Evolutionary conservation across 306 rosid genomes (phyloP), one percentile per base, ranked within the genome.

Genomic region (Crotalaria pallida): DNA sequence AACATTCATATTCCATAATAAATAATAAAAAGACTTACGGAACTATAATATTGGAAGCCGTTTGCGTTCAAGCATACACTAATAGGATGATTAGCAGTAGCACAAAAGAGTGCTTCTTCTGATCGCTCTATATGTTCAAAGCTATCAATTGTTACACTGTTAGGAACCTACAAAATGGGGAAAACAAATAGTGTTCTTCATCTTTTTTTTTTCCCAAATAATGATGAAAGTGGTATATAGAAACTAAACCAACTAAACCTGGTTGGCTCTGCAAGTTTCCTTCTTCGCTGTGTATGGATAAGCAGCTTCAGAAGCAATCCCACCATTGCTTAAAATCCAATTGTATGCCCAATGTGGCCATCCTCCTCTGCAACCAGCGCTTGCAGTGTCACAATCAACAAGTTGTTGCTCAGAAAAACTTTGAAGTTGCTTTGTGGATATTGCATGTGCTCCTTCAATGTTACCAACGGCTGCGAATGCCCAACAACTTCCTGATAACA

Each of bases 71-170:
- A 21, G 18, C 71, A 79, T 56, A 82, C 81, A 65, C 80, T 59
- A 51, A 84, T 5, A 47, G 92, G 92, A 12, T 87, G 89, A 22
- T 56, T 76, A 61, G 71, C 80, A 3, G 71, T 13, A 5, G 88
- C 86, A 63, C 82, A 82, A 34, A 82, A 29, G 12, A 87, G 78
- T 57, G 55, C 84, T 0, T 47, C 0, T 0, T 87, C 88, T 34
- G 92, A 80, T 72, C 43, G 45, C n/a, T 51, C 75, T 4, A 81
- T 81, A 8, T 56, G 80, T 67, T 49, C 16, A 59, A 79, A 79
- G 24, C 84, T 55, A 31, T 81, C 18, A 55, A 59, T 52, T 31
- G 6, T 16, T 16, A 19, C 34, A 40, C 1, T 38, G 1, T 17
- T 68, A 23, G 6, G 44, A 26, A n/a, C 22, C 80, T 76, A 56